Percentiles rank a stretch among this genome's conserved stretches.
Conservation (phyloP, 192 early-diverging fungal species). For the Coemansia sp. region DNA sequence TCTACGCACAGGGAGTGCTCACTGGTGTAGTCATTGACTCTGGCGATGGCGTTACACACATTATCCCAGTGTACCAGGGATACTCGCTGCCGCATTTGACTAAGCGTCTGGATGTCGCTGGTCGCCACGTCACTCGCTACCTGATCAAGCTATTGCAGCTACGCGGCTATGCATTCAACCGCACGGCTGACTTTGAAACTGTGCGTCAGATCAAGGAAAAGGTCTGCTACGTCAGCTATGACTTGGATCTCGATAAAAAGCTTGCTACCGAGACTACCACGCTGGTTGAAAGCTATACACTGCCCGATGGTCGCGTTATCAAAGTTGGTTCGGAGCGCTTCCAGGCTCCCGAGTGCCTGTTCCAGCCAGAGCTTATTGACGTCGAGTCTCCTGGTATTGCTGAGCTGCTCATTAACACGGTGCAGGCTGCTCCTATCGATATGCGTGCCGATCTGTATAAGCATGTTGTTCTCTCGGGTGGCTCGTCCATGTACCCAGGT, state of each 20-base stretch:
- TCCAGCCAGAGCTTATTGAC: constrained; percentile 98
- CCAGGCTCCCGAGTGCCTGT: constrained; percentile 97
- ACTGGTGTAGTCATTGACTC: constrained; percentile 99
- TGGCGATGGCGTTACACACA: constrained; percentile 98
- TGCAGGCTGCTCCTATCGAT: constrained; percentile 91
- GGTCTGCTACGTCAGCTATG: constrained; percentile 97
- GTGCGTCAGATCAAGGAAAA: constrained; percentile 98
- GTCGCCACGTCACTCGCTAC: constrained; percentile 94
- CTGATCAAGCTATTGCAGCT: constrained; percentile 95
- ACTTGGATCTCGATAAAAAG: constrained; percentile 92
- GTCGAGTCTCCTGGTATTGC: constrained; percentile 93
- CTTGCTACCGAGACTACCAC: constrained; percentile 97
- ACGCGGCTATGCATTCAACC: constrained; percentile 95
- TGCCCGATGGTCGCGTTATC: constrained; percentile 98
- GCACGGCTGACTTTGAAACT: constrained; percentile 98
- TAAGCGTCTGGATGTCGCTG: constrained; percentile 92
- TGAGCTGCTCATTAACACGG: constrained; percentile 91
- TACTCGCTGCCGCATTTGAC: constrained; percentile 90
- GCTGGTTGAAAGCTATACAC: constrained; percentile 92
- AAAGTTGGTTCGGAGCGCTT: constrained; percentile 98
- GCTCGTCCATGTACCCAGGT: constrained; percentile 99
- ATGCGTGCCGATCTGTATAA: constrained; percentile 95
- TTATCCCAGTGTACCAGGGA: constrained; percentile 98
- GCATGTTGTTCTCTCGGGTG: constrained; percentile 97
- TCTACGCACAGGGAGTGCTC: constrained; percentile 97